A percentile compares a stretch with the other conserved stretches of the same genome.
Conservation (phyloP, 345 rosid species). For the Melastoma malabathricum region DNA sequence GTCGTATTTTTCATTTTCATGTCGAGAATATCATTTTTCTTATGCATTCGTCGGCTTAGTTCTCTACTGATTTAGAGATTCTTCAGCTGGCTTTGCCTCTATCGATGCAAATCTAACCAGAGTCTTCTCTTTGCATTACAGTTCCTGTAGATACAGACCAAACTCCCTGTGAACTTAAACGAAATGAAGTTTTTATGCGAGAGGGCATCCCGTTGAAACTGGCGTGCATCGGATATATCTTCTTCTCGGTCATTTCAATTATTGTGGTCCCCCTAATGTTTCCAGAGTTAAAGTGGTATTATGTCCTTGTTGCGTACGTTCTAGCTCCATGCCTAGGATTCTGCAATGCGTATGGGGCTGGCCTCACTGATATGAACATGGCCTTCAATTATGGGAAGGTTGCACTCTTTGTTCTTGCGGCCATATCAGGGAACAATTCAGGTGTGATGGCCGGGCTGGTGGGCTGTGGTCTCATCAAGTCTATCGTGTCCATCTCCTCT, state of each 20-base stretch:
- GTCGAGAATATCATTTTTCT: neutral
- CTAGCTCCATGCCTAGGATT: constrained; percentile 84
- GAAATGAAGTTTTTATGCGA: constrained; percentile 53
- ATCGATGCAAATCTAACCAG: neutral
- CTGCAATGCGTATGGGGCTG: constrained; percentile 96
- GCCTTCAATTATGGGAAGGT: constrained; percentile 90
- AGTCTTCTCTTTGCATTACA: constrained; percentile 7
- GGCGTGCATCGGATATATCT: constrained; percentile 51
- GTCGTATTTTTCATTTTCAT: neutral
- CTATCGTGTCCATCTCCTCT: constrained; percentile 73
- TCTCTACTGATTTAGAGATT: neutral
- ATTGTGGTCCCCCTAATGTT: constrained; percentile 68
- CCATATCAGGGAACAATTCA: constrained; percentile 42
- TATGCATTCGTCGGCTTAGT: neutral
- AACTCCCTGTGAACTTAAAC: constrained; percentile 19
- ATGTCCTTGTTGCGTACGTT: constrained; percentile 65
- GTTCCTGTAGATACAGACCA: constrained; percentile 17
- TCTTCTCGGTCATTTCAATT: constrained; percentile 60
- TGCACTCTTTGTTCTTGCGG: constrained; percentile 71
- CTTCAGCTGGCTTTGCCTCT: too few relatives aligned
- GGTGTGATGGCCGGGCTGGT: constrained; percentile 87
- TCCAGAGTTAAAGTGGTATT: constrained; percentile 86
- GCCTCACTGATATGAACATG: constrained; percentile 97
- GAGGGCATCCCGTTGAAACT: constrained; percentile 76
- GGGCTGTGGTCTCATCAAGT: constrained; percentile 81